These are phyloP conservation scores for Candida albicans DNA, from an alignment of 1,139 yeast genomes.

Conservation along the genomic window DNA sequence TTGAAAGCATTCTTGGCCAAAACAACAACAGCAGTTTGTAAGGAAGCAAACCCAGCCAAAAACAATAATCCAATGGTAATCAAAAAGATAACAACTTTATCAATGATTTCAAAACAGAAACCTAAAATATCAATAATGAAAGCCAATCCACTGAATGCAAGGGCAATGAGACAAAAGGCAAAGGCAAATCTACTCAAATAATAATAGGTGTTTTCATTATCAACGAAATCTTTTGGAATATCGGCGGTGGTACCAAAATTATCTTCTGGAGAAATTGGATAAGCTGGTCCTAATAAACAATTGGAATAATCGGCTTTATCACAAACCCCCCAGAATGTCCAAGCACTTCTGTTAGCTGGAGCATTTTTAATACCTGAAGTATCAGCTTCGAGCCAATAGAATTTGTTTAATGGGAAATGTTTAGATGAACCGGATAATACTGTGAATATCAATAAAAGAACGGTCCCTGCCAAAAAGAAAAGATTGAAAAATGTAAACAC, in stretches of 20 bases:
- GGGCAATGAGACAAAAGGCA: conserved; percentile 61
- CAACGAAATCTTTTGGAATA: conserved; percentile 56
- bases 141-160: conserved; percentile 52
- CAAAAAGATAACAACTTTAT: conserved; percentile 55
- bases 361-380: conserved; percentile 59
- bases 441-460: conserved; percentile 58
- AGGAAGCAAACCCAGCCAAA: conserved; percentile 58
- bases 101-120: conserved; percentile 48
- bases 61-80: conserved; percentile 53
- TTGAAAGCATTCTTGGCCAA: conserved; percentile 65
- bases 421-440: conserved; percentile 66
- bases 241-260: conserved; percentile 54
- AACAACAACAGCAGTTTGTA: conserved; percentile 67
- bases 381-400: conserved; percentile 73
- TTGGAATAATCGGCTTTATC: conserved; percentile 44
- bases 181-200: conserved; percentile 72
- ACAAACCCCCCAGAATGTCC: conserved; percentile 87
- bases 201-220: conserved; percentile 59
- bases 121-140: conserved; percentile 43
- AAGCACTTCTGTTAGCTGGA: conserved; percentile 51
- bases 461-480: conserved; percentile 50
- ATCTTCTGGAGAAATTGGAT: conserved; percentile 70
- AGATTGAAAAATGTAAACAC: conserved; percentile 38
- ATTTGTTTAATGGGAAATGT: conserved; percentile 59
- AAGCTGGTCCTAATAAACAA: conserved; percentile 51